Base-by-base conservation (phyloP, 805 yeast species). In the Wickerhamiella occidentalis region DNA sequence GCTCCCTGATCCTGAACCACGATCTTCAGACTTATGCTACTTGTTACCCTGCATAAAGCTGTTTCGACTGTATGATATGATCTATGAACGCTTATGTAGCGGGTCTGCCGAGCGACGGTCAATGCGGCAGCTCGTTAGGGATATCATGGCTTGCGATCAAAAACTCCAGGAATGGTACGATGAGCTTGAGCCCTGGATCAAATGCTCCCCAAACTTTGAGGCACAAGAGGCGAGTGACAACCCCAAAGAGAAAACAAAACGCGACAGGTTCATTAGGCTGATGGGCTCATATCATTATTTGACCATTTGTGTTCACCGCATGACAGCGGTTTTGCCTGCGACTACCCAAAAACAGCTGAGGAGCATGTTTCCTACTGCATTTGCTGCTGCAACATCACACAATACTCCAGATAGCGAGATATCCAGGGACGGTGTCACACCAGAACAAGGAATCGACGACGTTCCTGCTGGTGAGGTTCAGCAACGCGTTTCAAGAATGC, bases 241-340 rank as follows among this genome's bases (percentile, higher is more conserved):
- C 26, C 25, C 30, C 18, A 28, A 15, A 33, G 18, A 17, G 35
- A 28, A 17, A 12, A 25, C 30, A 6, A 17, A 13, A 13, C 40
- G 47, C 25, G 28, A 45, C 26, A 33, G 25, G 8, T n/a, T 45
- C 19, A 23, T 33, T 13, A 23, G 26, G 6, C 15, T 36, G 23
- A 33, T 33, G 33, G 38, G 41, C 12, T 25, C 35, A 3, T 45
- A 37, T 12, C 28, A 45, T 40, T 35, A 35, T 21, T 33, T 58
- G 33, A 40, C 49, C 8, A 45, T 52, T 23, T 51, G 55, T 12
- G 42, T 57, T 7, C 55, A 54, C 49, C 57, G 61, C 5, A 47
- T 56, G 25, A 55, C 61, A 1, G 58, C 57, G 8, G 51, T 55
- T 43, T 44, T 56, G 11, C 59, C 60, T 6, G 49, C 56, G 15